These are phyloP conservation scores for Trypanosoma conorhini DNA, from an alignment of 208 protist species.

Conservation along the genomic window DNA sequence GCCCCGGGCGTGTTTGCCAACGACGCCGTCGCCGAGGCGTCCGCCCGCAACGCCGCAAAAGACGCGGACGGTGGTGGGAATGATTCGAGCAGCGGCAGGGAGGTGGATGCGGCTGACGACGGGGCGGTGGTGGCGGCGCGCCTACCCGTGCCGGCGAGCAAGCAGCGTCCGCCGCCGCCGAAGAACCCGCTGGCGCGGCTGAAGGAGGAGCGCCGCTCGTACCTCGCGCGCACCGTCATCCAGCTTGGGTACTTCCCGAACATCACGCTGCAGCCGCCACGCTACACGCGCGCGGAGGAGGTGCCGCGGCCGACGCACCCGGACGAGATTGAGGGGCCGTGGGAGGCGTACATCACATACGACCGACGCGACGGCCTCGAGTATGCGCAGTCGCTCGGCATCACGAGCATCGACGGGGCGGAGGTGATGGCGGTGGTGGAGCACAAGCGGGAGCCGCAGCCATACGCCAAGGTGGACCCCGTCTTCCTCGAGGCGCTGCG, in stretches of 20 bases:
- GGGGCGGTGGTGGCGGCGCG: constrained; percentile 49
- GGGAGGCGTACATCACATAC: constrained; percentile 84
- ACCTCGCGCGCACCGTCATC: constrained; percentile 61
- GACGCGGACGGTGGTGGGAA: not conserved
- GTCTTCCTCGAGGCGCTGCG: constrained; percentile 78
- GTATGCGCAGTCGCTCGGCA: constrained; percentile 67
- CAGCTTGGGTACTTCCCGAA: constrained; percentile 90
- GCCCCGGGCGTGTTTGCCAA: constrained; percentile 72
- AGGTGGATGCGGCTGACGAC: not conserved
- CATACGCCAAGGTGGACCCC: constrained; percentile 57
- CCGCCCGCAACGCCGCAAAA: not conserved
- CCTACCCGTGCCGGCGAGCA: constrained; percentile 68
- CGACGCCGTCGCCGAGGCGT: constrained; percentile 4
- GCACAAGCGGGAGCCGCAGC: constrained; percentile 37
- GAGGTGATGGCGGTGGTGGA: constrained; percentile 52
- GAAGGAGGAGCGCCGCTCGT: constrained; percentile 55
- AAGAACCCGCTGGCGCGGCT: constrained; percentile 79
- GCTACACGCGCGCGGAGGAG: constrained; percentile 37
- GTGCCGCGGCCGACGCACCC: constrained; percentile 82
- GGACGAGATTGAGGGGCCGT: constrained; percentile 90
- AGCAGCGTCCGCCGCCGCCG: constrained; percentile 41
- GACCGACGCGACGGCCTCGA: constrained; percentile 60
- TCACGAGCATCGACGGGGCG: constrained; percentile 69
- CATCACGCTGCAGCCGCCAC: constrained; percentile 51
- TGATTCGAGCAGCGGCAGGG: not conserved